Evolutionary conservation across 768 basidiomycete species (phyloP).

Genomic region (Candolleomyces efflorescens): DNA sequence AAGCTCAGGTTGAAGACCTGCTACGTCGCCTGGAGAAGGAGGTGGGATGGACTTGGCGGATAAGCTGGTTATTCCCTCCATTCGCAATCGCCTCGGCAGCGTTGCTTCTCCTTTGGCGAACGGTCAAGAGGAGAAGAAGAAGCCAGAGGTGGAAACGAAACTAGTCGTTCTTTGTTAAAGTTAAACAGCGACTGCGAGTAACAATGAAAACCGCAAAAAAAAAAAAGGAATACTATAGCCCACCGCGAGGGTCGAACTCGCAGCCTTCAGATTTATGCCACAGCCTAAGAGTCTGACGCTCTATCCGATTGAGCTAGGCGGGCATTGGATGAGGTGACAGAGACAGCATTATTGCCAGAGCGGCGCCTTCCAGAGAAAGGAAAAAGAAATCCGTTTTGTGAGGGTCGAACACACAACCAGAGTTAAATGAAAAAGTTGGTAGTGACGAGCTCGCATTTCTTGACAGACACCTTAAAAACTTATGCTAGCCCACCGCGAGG

Average conservation of each 20-base stretch:
- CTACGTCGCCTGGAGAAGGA: conserved; percentile 38
- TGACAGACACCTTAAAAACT: no score
- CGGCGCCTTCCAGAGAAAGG: no score
- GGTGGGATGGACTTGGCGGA: conserved; percentile 53
- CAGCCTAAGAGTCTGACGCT: conserved; percentile 46
- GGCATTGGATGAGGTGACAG: no score
- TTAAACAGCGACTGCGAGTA: no score
- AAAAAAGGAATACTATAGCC: conserved; percentile 36
- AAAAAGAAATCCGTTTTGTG: conserved; percentile 43
- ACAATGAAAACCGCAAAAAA: not conserved
- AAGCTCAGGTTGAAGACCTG: conserved; percentile 47
- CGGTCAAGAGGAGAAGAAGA: not conserved
- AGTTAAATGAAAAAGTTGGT: not conserved
- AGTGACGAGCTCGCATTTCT: no score
- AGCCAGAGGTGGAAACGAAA: not conserved
- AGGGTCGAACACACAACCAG: conserved; percentile 63
- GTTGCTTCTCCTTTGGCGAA: conserved; percentile 23
- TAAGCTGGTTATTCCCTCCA: conserved; percentile 61
- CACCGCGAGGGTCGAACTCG: conserved; percentile 85
- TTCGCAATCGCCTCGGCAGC: conserved; percentile 43
- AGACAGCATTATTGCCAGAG: no score
- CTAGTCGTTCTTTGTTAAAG: no score
- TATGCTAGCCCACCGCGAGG: conserved; percentile 72
- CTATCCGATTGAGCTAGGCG: conserved; percentile 61
- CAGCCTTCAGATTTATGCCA: conserved; percentile 64